Conservation (phyloP, 225 moss, liverwort and hornwort genomes). For the Asterella californica region DNA sequence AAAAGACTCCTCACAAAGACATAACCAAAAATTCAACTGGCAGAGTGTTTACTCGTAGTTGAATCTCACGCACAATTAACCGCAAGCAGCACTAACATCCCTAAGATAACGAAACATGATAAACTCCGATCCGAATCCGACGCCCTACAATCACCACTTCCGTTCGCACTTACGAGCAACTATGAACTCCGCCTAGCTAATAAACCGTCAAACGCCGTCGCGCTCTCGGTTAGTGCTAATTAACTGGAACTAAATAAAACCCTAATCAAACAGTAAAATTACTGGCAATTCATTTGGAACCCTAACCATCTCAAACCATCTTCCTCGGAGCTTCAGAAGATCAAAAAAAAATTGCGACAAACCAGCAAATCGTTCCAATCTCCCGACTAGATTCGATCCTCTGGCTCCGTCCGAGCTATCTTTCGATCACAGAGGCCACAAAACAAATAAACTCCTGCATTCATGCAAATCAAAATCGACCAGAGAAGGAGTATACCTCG, state of each 20-base stretch:
- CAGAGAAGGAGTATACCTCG: slow-evolving; percentile 22
- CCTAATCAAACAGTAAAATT: not conserved
- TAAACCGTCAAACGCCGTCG: not conserved
- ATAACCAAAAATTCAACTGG: not conserved
- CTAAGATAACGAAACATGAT: not conserved
- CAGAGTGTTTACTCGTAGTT: not conserved
- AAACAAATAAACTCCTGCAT: not conserved
- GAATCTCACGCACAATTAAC: not conserved
- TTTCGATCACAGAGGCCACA: not conserved
- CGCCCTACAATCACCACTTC: not conserved
- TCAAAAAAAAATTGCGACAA: not conserved
- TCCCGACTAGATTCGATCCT: not conserved
- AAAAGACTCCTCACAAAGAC: not conserved
- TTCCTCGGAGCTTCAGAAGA: not conserved
- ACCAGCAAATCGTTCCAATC: not conserved
- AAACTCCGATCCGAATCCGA: not conserved
- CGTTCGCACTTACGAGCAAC: not conserved
- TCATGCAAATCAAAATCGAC: not conserved
- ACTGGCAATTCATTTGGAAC: not conserved
- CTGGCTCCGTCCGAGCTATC: not conserved
- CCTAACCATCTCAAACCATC: not conserved
- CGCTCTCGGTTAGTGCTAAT: not conserved
- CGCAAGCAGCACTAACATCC: not conserved
- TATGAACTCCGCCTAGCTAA: not conserved
- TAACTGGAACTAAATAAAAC: not conserved